These are phyloP conservation scores for Cyberlindnera xylosilytica DNA, from an alignment of 805 yeast genomes.

Conservation along the genomic window DNA sequence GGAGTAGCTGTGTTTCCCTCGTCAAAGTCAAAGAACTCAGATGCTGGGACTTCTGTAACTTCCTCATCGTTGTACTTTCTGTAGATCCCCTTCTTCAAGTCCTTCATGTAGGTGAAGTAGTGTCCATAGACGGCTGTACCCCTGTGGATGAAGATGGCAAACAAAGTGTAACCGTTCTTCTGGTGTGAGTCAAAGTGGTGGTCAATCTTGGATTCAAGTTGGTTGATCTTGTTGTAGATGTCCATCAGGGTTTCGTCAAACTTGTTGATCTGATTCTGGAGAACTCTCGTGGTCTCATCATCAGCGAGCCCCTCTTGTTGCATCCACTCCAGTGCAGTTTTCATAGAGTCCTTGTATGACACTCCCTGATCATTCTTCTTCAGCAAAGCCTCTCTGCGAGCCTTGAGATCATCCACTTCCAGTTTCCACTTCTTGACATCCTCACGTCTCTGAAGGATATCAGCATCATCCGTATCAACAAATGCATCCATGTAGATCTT, in stretches of 20 bases:
- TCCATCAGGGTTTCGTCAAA: slow-evolving; percentile 44
- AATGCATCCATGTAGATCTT: slow-evolving; percentile 84
- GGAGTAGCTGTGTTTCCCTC: slow-evolving; percentile 88
- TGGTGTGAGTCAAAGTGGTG: slow-evolving; percentile 61
- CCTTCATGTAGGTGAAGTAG: slow-evolving; percentile 92
- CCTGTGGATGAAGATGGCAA: slow-evolving; percentile 90
- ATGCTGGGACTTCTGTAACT: slow-evolving; percentile 74
- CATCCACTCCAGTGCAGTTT: slow-evolving; percentile 56
- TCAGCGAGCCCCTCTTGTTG: slow-evolving; percentile 38
- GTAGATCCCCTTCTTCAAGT: slow-evolving; percentile 62
- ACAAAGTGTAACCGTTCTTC: slow-evolving; percentile 71
- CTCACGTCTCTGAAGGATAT: slow-evolving; percentile 47
- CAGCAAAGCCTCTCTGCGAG: slow-evolving; percentile 40
- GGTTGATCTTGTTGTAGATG: slow-evolving; percentile 40
- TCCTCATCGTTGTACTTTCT: slow-evolving; percentile 92
- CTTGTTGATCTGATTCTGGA: slow-evolving; percentile 43
- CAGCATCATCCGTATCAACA: slow-evolving; percentile 60
- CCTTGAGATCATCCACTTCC: slow-evolving; percentile 43
- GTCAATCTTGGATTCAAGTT: slow-evolving; percentile 47
- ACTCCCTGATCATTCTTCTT: slow-evolving; percentile 48
- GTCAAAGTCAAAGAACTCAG: slow-evolving; percentile 63
- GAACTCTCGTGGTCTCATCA: slow-evolving; percentile 43
- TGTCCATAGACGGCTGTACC: slow-evolving; percentile 97
- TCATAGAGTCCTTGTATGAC: slow-evolving; percentile 48
- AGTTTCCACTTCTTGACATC: slow-evolving; percentile 60